Conservation (phyloP, 2,329 filamentous ascomycete species). For the Geosmithia putterillii region DNA sequence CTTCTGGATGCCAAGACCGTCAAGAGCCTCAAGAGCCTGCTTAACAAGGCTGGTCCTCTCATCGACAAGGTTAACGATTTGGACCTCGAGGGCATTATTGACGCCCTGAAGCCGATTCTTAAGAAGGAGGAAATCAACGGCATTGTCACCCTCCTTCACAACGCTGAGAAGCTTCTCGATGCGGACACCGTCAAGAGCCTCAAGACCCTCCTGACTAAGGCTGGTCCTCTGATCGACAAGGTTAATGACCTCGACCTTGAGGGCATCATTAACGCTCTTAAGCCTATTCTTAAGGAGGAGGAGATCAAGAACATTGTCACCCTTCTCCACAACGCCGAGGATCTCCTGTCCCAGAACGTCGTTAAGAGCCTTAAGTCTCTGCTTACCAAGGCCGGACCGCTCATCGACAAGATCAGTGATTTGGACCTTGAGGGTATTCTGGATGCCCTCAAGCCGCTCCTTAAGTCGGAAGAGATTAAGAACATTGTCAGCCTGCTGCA, state of each 20-base stretch:
- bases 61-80: slow-evolving; percentile 13
- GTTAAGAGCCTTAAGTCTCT: slow-evolving; percentile 12
- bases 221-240: slow-evolving; percentile 15
- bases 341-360: slow-evolving; percentile 13
- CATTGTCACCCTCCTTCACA: slow-evolving; percentile 18
- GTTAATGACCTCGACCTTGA: slow-evolving; percentile 17
- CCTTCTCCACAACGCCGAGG: slow-evolving; percentile 17
- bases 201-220: slow-evolving; percentile 11
- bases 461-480: slow-evolving; percentile 14
- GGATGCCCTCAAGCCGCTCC: slow-evolving; percentile 16
- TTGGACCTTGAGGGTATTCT: slow-evolving; percentile 16
- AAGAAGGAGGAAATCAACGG: slow-evolving; percentile 16
- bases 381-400: slow-evolving; percentile 15
- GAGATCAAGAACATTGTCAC: slow-evolving; percentile 17
- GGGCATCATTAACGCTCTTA: slow-evolving; percentile 15
- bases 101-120: slow-evolving; percentile 15
- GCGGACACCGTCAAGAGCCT: slow-evolving; percentile 10
- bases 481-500: slow-evolving; percentile 15
- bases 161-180: slow-evolving; percentile 15
- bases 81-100: slow-evolving; percentile 1
- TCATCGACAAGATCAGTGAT: slow-evolving; percentile 14
- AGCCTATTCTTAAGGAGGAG: too few relatives aligned
- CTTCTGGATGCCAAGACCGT: slow-evolving; percentile 15
- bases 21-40: slow-evolving; percentile 10
- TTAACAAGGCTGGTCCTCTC: slow-evolving; percentile 10